Base-by-base conservation (phyloP, 208 protist species). In the Crithidia sp. region DNA sequence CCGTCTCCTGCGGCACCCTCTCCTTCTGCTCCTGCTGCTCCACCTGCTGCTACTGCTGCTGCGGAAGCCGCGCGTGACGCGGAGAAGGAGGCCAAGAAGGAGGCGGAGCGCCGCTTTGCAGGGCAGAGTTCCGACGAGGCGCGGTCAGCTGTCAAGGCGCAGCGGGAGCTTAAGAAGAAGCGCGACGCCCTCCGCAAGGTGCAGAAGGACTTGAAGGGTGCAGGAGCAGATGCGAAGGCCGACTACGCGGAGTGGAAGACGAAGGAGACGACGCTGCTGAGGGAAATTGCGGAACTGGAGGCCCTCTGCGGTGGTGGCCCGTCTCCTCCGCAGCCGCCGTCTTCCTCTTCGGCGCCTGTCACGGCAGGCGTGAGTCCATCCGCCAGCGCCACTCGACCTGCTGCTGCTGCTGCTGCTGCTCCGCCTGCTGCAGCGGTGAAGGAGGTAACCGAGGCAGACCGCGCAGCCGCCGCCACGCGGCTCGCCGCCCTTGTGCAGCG, bases 131-230 rank as follows among this genome's bases (percentile, higher is more conserved):
- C 65, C 16, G 81, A 91, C 17, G 82, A 83, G 50, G 72, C 74
- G 14, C 64, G 76, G 14, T 67, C 67, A 17, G 72, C 54, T 7
- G 82, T 90, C 39, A 84, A 81, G 64, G 39, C 75, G 36, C 84
- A 90, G 71, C 84, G 87, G 19, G 84, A 92, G 44, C 47, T 92
- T 36, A 92, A 88, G 75, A 84, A 87, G 58, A 92, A 88, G 63
- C 80, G 74, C 49, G 82, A 90, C 54, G 77, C 77, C 0, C 59
- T 86, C 55, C 70, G 82, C 40, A 90, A 90, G 56, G 44, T 79
- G 16, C 67, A 90, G 69, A 92, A 84, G 73, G 81, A 77, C 53
- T 13, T 90, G 39, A 90, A 87, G 65, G 37, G 44, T 4, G 36
- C 76, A 5, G 79, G 82, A 13, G 74, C 68, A 9, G 79, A 71